phyloP scores from a whole-genome alignment of 1,139 yeast species.

The Candida albicans region DNA sequence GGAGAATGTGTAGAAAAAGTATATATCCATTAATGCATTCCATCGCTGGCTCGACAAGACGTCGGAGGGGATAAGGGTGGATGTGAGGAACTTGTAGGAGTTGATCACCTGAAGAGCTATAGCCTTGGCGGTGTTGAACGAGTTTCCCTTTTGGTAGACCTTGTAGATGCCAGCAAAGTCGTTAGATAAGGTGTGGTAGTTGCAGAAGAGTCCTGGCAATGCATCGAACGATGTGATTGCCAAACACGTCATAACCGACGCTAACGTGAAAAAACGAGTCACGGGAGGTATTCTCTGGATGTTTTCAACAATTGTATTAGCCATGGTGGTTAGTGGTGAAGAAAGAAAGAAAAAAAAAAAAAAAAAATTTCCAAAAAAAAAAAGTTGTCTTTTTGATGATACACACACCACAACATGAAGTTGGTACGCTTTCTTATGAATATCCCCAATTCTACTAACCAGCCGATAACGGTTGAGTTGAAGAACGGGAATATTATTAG shows the following conservation, averaged over 20 bases:
- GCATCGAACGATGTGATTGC: slow-evolving; percentile 17
- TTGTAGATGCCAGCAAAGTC: not conserved
- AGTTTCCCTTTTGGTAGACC: slow-evolving; percentile 6
- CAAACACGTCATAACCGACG: slow-evolving; percentile 34
- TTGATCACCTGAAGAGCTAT: slow-evolving; percentile 23
- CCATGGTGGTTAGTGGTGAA: slow-evolving; percentile 6
- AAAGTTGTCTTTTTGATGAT: too few relatives aligned
- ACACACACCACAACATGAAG: slow-evolving; percentile 38
- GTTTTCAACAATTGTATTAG: slow-evolving; percentile 25
- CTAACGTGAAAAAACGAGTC: slow-evolving; percentile 45
- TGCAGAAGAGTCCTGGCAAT: slow-evolving; percentile 10
- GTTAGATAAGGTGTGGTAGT: not conserved
- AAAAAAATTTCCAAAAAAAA: not conserved
- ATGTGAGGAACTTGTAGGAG: slow-evolving; percentile 48
- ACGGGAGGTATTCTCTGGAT: slow-evolving; percentile 46
- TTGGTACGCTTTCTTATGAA: slow-evolving; percentile 78
- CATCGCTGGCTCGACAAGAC: slow-evolving; percentile 36
- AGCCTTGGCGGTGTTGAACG: slow-evolving; percentile 8
- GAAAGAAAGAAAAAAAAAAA: slow-evolving; percentile 3
- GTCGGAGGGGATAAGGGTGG: slow-evolving; percentile 47
- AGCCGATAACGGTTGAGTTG: slow-evolving; percentile 87
- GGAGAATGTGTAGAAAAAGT: slow-evolving; percentile 58
- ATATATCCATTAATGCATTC: slow-evolving; percentile 52
- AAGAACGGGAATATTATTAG: slow-evolving; percentile 69
- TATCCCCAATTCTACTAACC: slow-evolving; percentile 62